Evolutionary conservation across 495 filamentous ascomycete genomes (phyloP).

Genomic region (Rostrohypoxylon terebratum): DNA sequence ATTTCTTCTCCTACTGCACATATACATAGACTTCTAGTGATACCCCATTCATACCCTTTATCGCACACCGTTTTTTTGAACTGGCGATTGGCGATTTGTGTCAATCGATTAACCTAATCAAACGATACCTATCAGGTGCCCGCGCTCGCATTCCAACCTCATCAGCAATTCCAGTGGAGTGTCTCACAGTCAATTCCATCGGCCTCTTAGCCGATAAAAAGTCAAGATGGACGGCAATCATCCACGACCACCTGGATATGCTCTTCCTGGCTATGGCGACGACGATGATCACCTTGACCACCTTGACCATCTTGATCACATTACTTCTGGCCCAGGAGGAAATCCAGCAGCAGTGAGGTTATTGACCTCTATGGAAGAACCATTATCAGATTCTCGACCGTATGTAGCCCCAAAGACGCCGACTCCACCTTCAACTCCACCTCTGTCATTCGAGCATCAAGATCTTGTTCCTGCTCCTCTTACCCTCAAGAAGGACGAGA

Average conservation of each 20-base stretch:
- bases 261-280: constrained; percentile 62
- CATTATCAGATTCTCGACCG: constrained; percentile 51
- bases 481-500: constrained; percentile 32
- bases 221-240: constrained; percentile 61
- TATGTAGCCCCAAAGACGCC: constrained; percentile 55
- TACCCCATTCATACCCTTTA: neutral
- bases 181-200: constrained; percentile 40
- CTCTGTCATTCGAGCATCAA: constrained; percentile 25
- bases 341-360: constrained; percentile 61
- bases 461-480: constrained; percentile 49
- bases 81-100: neutral
- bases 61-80: constrained; percentile 11
- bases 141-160: constrained; percentile 27
- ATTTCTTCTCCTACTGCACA: constrained; percentile 9
- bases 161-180: constrained; percentile 20
- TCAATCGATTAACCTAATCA: constrained; percentile 5
- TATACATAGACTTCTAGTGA: constrained; percentile 7
- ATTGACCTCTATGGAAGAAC: constrained; percentile 65
- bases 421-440: constrained; percentile 19
- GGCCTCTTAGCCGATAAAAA: constrained; percentile 44
- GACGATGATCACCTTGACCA: constrained; percentile 50
- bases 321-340: constrained; percentile 48
- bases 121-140: constrained; percentile 11
- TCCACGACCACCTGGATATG: constrained; percentile 58
- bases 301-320: constrained; percentile 55